Evolutionary conservation across 2,329 filamentous ascomycete species (phyloP), one percentile per base, ranked within the genome.

Genomic region (Cladosporium sp.): DNA sequence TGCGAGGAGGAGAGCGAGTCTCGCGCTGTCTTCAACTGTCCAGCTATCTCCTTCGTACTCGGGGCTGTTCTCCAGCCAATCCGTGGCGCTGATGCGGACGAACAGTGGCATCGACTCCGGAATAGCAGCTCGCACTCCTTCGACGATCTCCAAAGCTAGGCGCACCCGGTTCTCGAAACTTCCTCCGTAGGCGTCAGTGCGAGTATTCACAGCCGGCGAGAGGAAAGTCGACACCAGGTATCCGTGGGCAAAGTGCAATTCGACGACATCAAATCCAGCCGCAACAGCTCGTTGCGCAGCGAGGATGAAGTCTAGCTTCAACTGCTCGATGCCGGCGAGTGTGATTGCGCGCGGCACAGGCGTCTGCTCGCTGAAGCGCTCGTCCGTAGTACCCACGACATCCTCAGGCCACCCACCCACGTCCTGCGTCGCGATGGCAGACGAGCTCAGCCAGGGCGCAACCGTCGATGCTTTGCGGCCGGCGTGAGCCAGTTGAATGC

Each of bases 401-500:
- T 86, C 81, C 24, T 63, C 41, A 2, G 84, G 76, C 82, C 84
- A 83, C 59, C 86, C 87, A 65, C 83, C 83, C 14, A 83, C 68
- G 77, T 81, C 72, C 38, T 72, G 69, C 24, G 69, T 80, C 0
- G 90, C 89, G 32, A 88, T 76, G 55, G 81, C 82, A 8, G 83
- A 84, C 1, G 49, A 52, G 30, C 74, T 73, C 83, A 67, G 92
- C 88, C 90, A 94, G 0, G 86, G 85, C 0, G 86, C 81, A 5
- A 86, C 80, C 2, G 84, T 86, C 68, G 80, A 83, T 10, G 84
- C 83, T 72, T 88, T 88, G 47, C 86, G 78, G 2, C 93, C 93
- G 0, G 92, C 92, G 74, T 96, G 93, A 1, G 82, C 91, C 3
- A 96, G 83, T 80, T 97, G 93, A 67, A 96, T 88, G 30, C 86